Percentiles rank a stretch among this genome's conserved stretches.
Conservation (phyloP, 2,329 filamentous ascomycete genomes). For the Calonectria henricotiae region DNA sequence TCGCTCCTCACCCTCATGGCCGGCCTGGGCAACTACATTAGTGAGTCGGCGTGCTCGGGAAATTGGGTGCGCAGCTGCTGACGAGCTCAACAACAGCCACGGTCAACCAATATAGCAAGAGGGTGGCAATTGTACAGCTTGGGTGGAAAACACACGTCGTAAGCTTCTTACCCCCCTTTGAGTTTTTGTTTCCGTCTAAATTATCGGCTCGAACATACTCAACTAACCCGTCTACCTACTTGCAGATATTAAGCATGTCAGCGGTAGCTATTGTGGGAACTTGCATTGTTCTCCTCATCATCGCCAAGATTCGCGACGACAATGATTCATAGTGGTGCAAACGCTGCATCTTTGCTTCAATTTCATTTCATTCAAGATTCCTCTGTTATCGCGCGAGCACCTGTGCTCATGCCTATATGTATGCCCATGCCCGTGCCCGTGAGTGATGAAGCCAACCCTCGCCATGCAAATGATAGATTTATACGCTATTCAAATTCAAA, state of each 20-base stretch:
- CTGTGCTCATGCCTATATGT: not conserved
- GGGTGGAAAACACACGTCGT: conserved; percentile 94
- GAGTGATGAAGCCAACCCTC: conserved; percentile 7
- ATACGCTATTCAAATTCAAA: conserved; percentile 29
- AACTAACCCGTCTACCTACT: not conserved
- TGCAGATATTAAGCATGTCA: conserved; percentile 74
- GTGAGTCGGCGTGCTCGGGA: conserved; percentile 59
- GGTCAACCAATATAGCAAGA: conserved; percentile 84
- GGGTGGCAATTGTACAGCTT: conserved; percentile 88
- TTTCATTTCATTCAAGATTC: conserved; percentile 32
- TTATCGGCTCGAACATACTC: no score
- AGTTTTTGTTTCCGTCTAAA: not conserved
- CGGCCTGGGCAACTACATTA: conserved; percentile 90
- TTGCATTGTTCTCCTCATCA: conserved; percentile 75
- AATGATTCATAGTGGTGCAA: conserved; percentile 32
- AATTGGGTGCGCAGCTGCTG: not conserved
- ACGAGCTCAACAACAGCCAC: conserved; percentile 64
- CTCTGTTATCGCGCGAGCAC: conserved; percentile 33
- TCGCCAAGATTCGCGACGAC: conserved; percentile 59
- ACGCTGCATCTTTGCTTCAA: conserved; percentile 22
- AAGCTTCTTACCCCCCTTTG: conserved; percentile 48
- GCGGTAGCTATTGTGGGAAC: conserved; percentile 77
- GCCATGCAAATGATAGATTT: conserved; percentile 29
- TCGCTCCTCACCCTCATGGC: conserved; percentile 82
- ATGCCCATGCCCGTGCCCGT: conserved; percentile 1